Evolutionary conservation across 495 filamentous ascomycete genomes (phyloP).

Genomic region (Xylona heveae): DNA sequence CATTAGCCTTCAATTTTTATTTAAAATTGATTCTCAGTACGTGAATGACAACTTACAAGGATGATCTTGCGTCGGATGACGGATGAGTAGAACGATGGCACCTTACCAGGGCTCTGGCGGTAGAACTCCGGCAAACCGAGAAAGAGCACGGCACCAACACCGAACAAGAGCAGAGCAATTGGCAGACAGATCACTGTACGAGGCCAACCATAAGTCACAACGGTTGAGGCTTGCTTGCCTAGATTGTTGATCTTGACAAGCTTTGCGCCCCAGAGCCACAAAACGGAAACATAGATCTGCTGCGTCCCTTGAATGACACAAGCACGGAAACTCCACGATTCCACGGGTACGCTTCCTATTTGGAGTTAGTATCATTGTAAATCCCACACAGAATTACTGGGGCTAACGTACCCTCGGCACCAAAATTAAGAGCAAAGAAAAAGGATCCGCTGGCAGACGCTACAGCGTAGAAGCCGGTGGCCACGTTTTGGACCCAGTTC

Average conservation of each 20-base stretch:
- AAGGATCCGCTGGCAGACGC: constrained; percentile 38
- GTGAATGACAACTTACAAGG: constrained; percentile 24
- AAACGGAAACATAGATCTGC: constrained; percentile 37
- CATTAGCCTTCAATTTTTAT: too few species aligned
- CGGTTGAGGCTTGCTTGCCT: constrained; percentile 12
- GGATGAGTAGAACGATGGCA: constrained; percentile 37
- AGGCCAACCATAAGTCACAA: constrained; percentile 8
- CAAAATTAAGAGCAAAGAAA: constrained; percentile 48
- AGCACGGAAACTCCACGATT: constrained; percentile 42
- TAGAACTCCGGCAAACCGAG: constrained; percentile 43
- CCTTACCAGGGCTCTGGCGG: constrained; percentile 40
- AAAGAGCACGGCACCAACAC: constrained; percentile 27
- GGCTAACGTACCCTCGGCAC: constrained; percentile 26
- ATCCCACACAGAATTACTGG: too few species aligned
- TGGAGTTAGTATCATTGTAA: too few species aligned
- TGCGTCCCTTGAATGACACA: constrained; percentile 40
- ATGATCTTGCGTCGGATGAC: constrained; percentile 36
- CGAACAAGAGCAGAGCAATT: constrained; percentile 28
- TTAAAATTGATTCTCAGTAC: too few species aligned
- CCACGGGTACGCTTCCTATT: constrained; percentile 30
- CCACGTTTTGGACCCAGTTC: constrained; percentile 32
- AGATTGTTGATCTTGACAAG: constrained; percentile 14
- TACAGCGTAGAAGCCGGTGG: constrained; percentile 35
- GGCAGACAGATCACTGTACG: constrained; percentile 26
- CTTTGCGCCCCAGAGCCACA: constrained; percentile 43